Evolutionary conservation across 495 filamentous ascomycete genomes (phyloP).

Genomic region (Apiosordaria backusii): DNA sequence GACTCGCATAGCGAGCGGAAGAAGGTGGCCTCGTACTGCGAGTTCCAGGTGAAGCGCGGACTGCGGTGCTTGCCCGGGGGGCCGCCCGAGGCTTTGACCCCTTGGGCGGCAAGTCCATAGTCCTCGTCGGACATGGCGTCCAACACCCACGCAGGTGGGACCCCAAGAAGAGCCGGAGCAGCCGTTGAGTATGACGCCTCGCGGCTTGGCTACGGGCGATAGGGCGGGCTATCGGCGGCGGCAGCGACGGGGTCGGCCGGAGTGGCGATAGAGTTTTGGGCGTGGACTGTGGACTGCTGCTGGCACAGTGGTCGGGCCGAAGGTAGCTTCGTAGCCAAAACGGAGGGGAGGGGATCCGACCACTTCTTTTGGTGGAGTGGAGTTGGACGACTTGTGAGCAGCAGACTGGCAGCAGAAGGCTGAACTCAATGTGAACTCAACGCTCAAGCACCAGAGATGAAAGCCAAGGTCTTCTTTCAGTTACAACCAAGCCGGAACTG

Average conservation of each 20-base stretch:
- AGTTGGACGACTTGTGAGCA: neutral
- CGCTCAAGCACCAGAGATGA: too few relatives aligned
- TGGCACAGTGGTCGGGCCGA: conserved; percentile 9
- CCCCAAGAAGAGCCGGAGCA: conserved; percentile 1
- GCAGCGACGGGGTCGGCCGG: conserved; percentile 7
- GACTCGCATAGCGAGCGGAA: conserved; percentile 51
- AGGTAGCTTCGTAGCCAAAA: conserved; percentile 5
- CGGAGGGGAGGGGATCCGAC: conserved; percentile 19
- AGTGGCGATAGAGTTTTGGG: conserved; percentile 10
- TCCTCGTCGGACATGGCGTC: conserved; percentile 37
- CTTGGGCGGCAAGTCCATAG: conserved; percentile 22
- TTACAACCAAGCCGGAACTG: too few relatives aligned
- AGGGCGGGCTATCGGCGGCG: neutral
- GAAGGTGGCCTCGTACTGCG: conserved; percentile 47
- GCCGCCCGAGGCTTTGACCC: conserved; percentile 13
- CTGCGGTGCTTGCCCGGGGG: conserved; percentile 41
- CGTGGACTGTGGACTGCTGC: too few relatives aligned
- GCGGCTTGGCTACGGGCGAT: conserved; percentile 6
- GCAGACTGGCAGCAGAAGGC: too few relatives aligned
- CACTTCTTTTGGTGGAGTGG: neutral
- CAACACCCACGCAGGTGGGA: neutral
- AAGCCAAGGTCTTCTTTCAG: too few relatives aligned
- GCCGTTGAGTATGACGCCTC: neutral
- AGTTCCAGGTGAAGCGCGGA: conserved; percentile 51
- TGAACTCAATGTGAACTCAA: too few relatives aligned